Evolutionary conservation across 2,329 filamentous ascomycete species (phyloP).

Genomic region (Rasamsonia emersonii): DNA sequence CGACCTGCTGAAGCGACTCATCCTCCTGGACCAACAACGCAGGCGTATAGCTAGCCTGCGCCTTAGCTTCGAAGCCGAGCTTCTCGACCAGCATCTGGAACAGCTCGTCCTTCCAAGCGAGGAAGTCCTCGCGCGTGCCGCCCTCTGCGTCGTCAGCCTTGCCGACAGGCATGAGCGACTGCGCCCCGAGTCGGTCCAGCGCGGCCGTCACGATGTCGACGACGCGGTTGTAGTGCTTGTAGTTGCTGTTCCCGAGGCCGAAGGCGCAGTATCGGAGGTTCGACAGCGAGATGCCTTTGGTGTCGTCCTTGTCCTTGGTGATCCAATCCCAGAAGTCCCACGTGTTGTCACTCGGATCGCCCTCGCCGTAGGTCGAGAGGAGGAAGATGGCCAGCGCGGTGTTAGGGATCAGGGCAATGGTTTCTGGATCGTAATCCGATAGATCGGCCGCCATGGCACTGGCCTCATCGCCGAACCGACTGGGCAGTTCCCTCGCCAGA

Average conservation of each 20-base stretch:
- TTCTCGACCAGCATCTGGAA: conserved; percentile 68
- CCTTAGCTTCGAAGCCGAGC: conserved; percentile 77
- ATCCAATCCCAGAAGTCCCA: conserved; percentile 26
- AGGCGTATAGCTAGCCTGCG: conserved; percentile 83
- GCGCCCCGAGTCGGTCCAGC: conserved; percentile 66
- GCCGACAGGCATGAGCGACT: conserved; percentile 68
- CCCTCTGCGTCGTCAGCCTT: conserved; percentile 90
- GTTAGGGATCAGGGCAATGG: conserved; percentile 10
- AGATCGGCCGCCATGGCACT: conserved; percentile 10
- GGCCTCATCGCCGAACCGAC: conserved; percentile 3
- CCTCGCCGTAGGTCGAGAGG: conserved; percentile 31
- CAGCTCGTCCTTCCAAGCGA: conserved; percentile 94
- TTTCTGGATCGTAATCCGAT: conserved; percentile 12
- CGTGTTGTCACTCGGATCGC: conserved; percentile 32
- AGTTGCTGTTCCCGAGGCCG: conserved; percentile 40
- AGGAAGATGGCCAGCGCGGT: conserved; percentile 26
- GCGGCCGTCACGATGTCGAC: conserved; percentile 74
- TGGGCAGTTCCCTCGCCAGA: conserved; percentile 11
- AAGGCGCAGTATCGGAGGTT: conserved; percentile 34
- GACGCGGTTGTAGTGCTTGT: conserved; percentile 40
- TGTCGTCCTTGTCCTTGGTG: conserved; percentile 15
- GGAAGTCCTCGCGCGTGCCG: conserved; percentile 92
- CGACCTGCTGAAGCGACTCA: conserved; percentile 59
- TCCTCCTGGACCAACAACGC: conserved; percentile 67
- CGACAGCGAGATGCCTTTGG: conserved; percentile 13